Base-by-base conservation (phyloP, 768 basidiomycete genomes). In the Mycena chlorophos region DNA sequence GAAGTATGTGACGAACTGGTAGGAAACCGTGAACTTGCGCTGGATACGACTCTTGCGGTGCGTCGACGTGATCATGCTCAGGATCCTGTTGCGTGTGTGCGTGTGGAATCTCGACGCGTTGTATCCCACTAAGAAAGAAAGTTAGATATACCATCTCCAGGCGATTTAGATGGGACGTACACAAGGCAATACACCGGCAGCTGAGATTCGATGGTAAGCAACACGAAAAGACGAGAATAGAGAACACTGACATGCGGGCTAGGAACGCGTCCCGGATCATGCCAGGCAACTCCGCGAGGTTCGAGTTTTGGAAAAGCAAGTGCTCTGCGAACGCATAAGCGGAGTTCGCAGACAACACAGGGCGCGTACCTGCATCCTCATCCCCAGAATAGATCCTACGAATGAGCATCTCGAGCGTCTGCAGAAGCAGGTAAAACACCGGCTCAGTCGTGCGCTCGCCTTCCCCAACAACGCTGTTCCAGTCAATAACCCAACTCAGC, bases 401-500 rank as follows among this genome's bases (percentile, higher is more conserved):
- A 42, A 76, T 55, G 5, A 75, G 42, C 22, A 49, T 37, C 17
- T 23, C 55, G 25, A 77, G 54, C 5, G 22, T 52, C 5, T 49
- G 26, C 23, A 69, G 53, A 2, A 71, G 54, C 1, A 51, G 22
- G 12, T 42, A 48, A 22, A 60, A 59, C 0, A 46, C 25, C 8
- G 48, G 34, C 42, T 57, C 46, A 61, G 28, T 22, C 31, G 55
- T 29, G 14, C 5, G 19, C 30, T 55, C 31, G 3, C 60, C 56
- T 55, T 55, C 49, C 37, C 54, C 28, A 64, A 55, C 29, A 47
- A 51, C 14, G 69, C 54, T 51, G 66, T 48, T 63, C 59, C 60
- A 61, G 17, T 57, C 56, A 14, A 70, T 30, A 20, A 84, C 61
- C 84, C 84, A 87, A 50, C 75, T 78, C 3, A 75, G 75, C 0